A percentile compares a stretch with the other conserved stretches of the same genome.
These are phyloP conservation scores for Leccinum variicolor DNA, from an alignment of 768 basidiomycete genomes.

Conservation along the genomic window DNA sequence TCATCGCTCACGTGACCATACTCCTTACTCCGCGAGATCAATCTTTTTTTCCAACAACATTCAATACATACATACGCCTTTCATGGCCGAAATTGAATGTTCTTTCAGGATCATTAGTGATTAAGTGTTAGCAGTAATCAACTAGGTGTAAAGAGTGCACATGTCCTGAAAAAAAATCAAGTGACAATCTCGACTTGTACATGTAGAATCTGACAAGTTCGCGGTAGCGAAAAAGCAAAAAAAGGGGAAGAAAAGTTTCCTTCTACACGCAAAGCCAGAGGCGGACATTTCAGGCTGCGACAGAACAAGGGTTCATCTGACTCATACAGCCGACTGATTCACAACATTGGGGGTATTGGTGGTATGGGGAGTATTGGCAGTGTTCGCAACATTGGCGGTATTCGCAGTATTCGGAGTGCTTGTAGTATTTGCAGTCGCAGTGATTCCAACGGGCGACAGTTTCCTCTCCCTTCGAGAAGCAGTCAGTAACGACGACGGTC, in stretches of 20 bases:
- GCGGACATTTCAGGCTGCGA: neutral
- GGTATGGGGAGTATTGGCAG: neutral
- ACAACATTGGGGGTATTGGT: neutral
- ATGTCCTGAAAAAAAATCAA: neutral
- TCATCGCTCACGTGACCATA: constrained; percentile 26
- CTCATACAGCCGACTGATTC: neutral
- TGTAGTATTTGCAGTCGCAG: neutral
- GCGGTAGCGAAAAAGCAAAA: neutral
- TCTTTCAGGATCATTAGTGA: too few species aligned
- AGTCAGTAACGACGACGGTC: neutral
- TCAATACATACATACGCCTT: neutral
- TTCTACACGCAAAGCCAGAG: neutral
- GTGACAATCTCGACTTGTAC: neutral
- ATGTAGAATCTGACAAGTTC: neutral
- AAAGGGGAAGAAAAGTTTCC: neutral
- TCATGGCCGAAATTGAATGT: neutral
- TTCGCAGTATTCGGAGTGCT: neutral
- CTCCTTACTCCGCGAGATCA: neutral
- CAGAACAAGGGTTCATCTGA: neutral
- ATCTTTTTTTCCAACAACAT: too few species aligned
- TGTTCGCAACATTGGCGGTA: neutral
- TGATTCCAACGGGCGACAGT: constrained; percentile 14
- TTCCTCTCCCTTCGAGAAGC: constrained; percentile 17
- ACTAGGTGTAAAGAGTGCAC: neutral
- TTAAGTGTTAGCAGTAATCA: neutral